Evolutionary conservation across 176 grass and related monocot species (phyloP).

Genomic region (Eragrostis nindensis): DNA sequence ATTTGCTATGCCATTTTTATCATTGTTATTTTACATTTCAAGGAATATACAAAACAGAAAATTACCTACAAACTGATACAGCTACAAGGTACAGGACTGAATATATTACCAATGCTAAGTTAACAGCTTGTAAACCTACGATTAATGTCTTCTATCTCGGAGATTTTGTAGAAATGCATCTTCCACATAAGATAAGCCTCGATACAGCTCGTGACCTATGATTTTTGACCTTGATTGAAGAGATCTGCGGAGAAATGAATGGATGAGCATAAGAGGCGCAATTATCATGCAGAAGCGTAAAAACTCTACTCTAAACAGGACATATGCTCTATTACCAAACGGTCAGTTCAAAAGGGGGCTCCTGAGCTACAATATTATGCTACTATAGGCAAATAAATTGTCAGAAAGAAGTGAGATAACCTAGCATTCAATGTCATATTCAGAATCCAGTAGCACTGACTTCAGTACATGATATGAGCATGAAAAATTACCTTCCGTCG

Average conservation of each 20-base stretch:
- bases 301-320: conserved; percentile 6
- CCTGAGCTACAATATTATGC: no score
- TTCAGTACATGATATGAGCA: conserved; percentile 5
- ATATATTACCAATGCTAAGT: conserved; percentile 41
- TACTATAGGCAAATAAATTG: not conserved
- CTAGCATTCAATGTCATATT: conserved; percentile 32
- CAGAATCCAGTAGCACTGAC: conserved; percentile 4
- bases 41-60: conserved; percentile 58
- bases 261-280: conserved; percentile 26
- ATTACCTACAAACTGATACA: conserved; percentile 42
- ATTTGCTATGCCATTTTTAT: conserved; percentile 43
- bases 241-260: conserved; percentile 48
- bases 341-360: not conserved
- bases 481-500: conserved; percentile 66
- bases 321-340: not conserved
- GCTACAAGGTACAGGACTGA: conserved; percentile 40
- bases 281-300: conserved; percentile 4
- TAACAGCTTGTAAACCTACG: conserved; percentile 24
- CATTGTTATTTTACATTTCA: conserved; percentile 36
- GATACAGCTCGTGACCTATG: conserved; percentile 46
- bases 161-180: conserved; percentile 60
- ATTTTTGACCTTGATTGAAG: conserved; percentile 42
- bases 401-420: conserved; percentile 15
- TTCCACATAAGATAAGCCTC: conserved; percentile 65
- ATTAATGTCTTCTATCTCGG: conserved; percentile 47